Percentiles rank a stretch among this genome's conserved stretches.
Conservation (phyloP, 1,284 basidiomycete genomes). For the Xanthoconium separans region DNA sequence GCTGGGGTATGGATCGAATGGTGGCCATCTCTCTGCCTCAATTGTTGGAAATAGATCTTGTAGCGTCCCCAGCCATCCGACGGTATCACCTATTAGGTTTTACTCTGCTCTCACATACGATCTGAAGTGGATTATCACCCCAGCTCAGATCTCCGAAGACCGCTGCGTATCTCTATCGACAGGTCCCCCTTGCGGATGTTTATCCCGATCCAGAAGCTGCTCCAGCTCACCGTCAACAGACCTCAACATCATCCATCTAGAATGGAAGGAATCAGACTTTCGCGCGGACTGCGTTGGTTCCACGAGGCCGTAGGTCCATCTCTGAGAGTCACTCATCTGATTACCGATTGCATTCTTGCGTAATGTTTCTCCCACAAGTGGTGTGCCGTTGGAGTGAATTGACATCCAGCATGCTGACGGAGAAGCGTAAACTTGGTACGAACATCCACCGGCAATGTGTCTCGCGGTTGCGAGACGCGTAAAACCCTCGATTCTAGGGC, state of each 20-base stretch:
- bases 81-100: not conserved
- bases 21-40: not conserved
- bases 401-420: slow-evolving; percentile 5
- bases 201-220: slow-evolving; percentile 12
- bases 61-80: too few species aligned
- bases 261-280: slow-evolving; percentile 21
- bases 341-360: slow-evolving; percentile 8
- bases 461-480: slow-evolving; percentile 15
- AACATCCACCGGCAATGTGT: slow-evolving; percentile 7
- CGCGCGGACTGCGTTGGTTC: slow-evolving; percentile 6
- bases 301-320: slow-evolving; percentile 23
- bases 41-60: not conserved
- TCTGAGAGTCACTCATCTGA: slow-evolving; percentile 5
- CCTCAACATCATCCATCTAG: slow-evolving; percentile 16
- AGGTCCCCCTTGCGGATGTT: not conserved
- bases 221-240: slow-evolving; percentile 7
- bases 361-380: slow-evolving; percentile 19
- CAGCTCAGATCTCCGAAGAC: slow-evolving; percentile 7
- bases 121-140: not conserved
- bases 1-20: not conserved
- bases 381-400: slow-evolving; percentile 6
- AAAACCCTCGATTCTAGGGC: slow-evolving; percentile 20
- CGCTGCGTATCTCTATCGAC: slow-evolving; percentile 2
- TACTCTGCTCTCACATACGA: not conserved
- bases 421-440: slow-evolving; percentile 10